Conservation (phyloP, 1,139 yeast species). For the Candida sp. region DNA sequence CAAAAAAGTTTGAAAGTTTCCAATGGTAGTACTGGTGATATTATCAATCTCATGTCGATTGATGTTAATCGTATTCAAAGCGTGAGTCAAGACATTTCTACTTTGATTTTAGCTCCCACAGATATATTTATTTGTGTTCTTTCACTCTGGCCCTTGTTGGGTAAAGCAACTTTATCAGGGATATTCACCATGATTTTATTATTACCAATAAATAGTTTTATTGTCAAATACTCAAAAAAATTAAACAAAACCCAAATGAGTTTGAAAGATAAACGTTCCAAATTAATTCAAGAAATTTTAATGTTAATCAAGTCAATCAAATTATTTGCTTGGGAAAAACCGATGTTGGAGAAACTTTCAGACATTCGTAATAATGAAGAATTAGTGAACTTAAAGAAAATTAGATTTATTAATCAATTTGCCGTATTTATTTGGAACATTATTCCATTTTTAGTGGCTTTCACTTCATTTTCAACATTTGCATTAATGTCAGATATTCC, state of each 20-base stretch:
- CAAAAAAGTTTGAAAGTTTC: conserved; percentile 26
- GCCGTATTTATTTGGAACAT: conserved; percentile 26
- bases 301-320: conserved; percentile 32
- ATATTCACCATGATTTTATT: conserved; percentile 20
- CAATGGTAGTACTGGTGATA: conserved; percentile 31
- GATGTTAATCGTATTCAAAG: conserved; percentile 24
- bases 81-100: conserved; percentile 18
- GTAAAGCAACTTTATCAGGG: conserved; percentile 30
- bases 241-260: conserved; percentile 63
- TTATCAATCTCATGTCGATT: conserved; percentile 30
- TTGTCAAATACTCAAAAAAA: conserved; percentile 44
- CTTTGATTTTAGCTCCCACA: conserved; percentile 23
- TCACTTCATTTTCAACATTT: conserved; percentile 19
- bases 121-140: conserved; percentile 19
- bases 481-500: conserved; percentile 15
- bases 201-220: conserved; percentile 25
- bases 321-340: conserved; percentile 31
- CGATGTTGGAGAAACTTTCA: conserved; percentile 25
- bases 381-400: conserved; percentile 18
- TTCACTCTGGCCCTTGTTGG: conserved; percentile 23
- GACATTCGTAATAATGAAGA: conserved; percentile 29
- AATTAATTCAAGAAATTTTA: conserved; percentile 30
- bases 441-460: conserved; percentile 28
- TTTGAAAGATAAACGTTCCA: conserved; percentile 42
- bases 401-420: conserved; percentile 23